A percentile compares a stretch with the other conserved stretches of the same genome.
Evolutionary conservation across 163 green algal genomes (phyloP).

Genomic region (Scenedesmus sp.): DNA sequence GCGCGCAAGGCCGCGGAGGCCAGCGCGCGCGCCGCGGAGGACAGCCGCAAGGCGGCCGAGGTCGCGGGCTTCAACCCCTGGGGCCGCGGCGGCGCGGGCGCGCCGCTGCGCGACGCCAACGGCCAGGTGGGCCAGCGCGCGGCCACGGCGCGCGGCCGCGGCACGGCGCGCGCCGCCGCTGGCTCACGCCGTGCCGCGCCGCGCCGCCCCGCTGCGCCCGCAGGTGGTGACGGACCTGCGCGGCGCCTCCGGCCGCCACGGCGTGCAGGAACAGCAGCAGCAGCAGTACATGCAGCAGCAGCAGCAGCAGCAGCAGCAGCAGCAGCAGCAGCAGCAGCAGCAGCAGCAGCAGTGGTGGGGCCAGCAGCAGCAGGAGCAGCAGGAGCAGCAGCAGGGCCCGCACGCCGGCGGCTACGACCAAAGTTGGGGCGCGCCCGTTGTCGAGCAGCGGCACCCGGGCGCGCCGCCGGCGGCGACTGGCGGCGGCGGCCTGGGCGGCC

Average conservation of each 20-base stretch:
- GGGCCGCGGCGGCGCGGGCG: constrained; percentile 13
- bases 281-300: constrained; percentile 21
- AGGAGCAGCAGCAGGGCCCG: background rate
- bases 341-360: constrained; percentile 14
- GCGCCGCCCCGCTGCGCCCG: background rate
- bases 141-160: too few relatives aligned
- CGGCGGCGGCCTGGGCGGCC: background rate
- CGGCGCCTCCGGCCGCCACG: background rate
- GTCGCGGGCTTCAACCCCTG: constrained; percentile 3
- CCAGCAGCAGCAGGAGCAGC: background rate
- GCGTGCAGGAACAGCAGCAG: constrained; percentile 9
- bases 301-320: background rate
- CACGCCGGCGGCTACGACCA: background rate
- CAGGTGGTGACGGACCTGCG: constrained; percentile 22
- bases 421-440: too few relatives aligned
- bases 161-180: too few relatives aligned
- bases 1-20: constrained; percentile 30
- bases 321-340: constrained; percentile 24
- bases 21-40: constrained; percentile 10
- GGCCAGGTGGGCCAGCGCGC: constrained; percentile 32
- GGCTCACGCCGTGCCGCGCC: too few relatives aligned
- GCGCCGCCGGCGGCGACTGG: background rate
- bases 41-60: constrained; percentile 30
- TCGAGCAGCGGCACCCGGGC: background rate
- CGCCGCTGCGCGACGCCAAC: constrained; percentile 20